Evolutionary conservation across 176 grass and related monocot species (phyloP), one percentile per base, ranked within the genome.

Genomic region (Bolboschoenus planiculmis): DNA sequence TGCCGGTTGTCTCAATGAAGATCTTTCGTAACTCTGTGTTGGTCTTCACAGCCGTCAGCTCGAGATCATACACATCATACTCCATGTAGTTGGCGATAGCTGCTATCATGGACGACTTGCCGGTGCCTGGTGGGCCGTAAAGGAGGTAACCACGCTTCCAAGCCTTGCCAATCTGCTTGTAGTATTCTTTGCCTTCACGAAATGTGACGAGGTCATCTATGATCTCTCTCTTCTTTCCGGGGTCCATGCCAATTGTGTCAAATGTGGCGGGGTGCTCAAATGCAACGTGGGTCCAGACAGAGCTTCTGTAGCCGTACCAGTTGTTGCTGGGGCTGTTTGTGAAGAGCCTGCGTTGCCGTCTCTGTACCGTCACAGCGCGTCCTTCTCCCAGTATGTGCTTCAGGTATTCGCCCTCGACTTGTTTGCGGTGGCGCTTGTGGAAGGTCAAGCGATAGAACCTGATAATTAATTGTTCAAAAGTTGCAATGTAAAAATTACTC

Each of bases 261-360:
- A 96, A 96, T 0, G 31, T 96, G 1, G 90, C 79, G 4, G 93
- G 90, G 74, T 96, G 93, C 86, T 95, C 90, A 79, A 95, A 92
- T 1, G 78, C 47, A 1, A 95, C 86, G 3, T 92, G 93, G 57
- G 82, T 92, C 93, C 90, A 95, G 0, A 78, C 23, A 44, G 61
- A 88, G 43, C 39, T 4, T 3, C 67, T 39, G 35, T 87, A 91
- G 3, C 67, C 16, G 21, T 2, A 46, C 86, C 84, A 85, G 29
- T 1, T 47, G 40, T 1, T 4, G n/a, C 71, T 74, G n/a, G 90
- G 35, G 43, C 81, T 90, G 88, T 96, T 96, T 11, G 90, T 92
- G 78, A 92, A 92, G 71, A 96, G 93, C 36, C 84, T 85, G 44
- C 88, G 86, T 81, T 89, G 88, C 55, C 90, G 86, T 81, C 90